phyloP scores from a whole-genome alignment of 2,329 filamentous ascomycete genomes.

The Elsinoe necatrix region DNA sequence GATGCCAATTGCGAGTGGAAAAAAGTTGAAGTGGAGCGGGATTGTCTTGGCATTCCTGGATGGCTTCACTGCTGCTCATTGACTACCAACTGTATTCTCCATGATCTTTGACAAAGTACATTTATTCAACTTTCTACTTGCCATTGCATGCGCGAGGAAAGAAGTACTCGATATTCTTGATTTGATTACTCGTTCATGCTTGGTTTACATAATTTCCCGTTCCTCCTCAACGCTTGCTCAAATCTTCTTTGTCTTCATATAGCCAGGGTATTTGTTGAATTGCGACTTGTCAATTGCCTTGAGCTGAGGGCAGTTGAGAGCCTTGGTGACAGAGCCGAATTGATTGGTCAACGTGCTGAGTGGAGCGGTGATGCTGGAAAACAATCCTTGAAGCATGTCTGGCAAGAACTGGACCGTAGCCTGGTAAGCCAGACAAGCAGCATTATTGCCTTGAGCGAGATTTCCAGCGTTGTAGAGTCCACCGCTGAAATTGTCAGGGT shows the following conservation, averaged over 20 bases:
- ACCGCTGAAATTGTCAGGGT: slow-evolving; percentile 31
- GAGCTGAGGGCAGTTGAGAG: slow-evolving; percentile 25
- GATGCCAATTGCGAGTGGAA: not conserved
- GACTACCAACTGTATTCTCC: no score
- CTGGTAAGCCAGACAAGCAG: slow-evolving; percentile 38
- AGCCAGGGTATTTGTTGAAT: slow-evolving; percentile 26
- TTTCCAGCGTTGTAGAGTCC: slow-evolving; percentile 37
- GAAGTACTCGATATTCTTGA: not conserved
- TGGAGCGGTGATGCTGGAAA: slow-evolving; percentile 28
- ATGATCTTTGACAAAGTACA: no score
- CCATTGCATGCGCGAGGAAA: no score
- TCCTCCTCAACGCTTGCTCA: not conserved
- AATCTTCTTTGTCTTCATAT: slow-evolving; percentile 19
- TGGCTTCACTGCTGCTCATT: slow-evolving; percentile 1
- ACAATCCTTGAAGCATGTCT: slow-evolving; percentile 35
- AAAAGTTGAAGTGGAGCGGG: slow-evolving; percentile 6
- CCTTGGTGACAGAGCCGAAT: slow-evolving; percentile 20
- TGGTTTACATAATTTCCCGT: not conserved
- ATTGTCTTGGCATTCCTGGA: slow-evolving; percentile 5
- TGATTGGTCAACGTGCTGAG: slow-evolving; percentile 30
- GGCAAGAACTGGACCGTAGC: slow-evolving; percentile 35
- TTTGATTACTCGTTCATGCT: not conserved
- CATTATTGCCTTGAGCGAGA: slow-evolving; percentile 42
- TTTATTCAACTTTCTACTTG: no score
- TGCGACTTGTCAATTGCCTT: slow-evolving; percentile 23